These are phyloP conservation scores for Crithidia mellificae DNA, from an alignment of 208 protist species.

Conservation along the genomic window DNA sequence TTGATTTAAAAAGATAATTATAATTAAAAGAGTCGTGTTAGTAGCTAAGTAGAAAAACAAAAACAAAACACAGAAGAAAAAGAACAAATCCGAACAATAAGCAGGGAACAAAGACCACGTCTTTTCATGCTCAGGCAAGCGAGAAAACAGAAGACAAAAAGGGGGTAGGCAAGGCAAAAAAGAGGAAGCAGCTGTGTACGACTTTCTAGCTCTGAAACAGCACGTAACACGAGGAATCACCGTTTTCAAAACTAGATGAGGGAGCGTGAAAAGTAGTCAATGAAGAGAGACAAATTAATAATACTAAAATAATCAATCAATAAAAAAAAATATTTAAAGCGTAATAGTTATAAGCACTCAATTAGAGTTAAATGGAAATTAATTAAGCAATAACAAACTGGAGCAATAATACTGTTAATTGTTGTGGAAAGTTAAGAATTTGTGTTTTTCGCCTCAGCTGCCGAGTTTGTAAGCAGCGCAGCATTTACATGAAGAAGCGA, in stretches of 20 bases:
- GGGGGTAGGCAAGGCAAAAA: not conserved
- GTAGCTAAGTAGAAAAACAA: not conserved
- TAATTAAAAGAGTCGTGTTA: not conserved
- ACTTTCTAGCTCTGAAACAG: not conserved
- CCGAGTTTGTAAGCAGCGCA: slow-evolving; percentile 2
- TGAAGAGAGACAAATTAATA: slow-evolving; percentile 14
- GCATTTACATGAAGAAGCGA: not conserved
- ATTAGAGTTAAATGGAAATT: slow-evolving; percentile 7
- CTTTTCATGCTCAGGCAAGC: slow-evolving; percentile 1
- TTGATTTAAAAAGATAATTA: too few relatives aligned
- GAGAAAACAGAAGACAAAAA: slow-evolving; percentile 6
- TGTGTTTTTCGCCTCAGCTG: too few relatives aligned
- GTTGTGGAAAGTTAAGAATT: too few relatives aligned
- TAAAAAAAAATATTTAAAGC: too few relatives aligned
- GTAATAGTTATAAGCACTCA: not conserved
- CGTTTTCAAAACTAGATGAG: not conserved
- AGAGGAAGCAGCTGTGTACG: slow-evolving; percentile 4
- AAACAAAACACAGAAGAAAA: not conserved
- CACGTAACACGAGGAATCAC: not conserved
- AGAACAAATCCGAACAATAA: not conserved
- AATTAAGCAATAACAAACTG: not conserved
- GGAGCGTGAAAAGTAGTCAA: slow-evolving; percentile 5
- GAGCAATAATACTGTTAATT: too few relatives aligned
- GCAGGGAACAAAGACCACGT: not conserved
- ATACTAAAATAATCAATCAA: too few relatives aligned